Base-by-base conservation (phyloP, 2,329 filamentous ascomycete species). In the Fusarium denticulatum region DNA sequence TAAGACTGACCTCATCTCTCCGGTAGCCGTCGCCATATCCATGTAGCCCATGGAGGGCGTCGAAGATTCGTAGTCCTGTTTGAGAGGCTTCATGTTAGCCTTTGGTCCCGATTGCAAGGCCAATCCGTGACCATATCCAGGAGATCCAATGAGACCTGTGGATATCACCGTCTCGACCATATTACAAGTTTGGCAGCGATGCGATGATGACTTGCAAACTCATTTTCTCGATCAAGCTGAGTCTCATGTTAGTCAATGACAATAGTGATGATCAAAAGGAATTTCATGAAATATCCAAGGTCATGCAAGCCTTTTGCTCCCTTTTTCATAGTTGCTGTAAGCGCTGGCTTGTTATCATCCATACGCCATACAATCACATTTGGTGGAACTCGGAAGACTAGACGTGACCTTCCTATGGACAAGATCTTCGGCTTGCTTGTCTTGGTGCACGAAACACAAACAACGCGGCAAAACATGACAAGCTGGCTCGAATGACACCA, bases 11-110 rank as follows among this genome's bases (percentile, higher is more conserved):
- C 88, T 87, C 83, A 89, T 87, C 79, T 89, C 87, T 85, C 79
- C 81, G 37, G 83, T 79, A 76, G 85, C 83, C 58, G 84, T 81
- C 61, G 84, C 84, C 76, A 88, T 84, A 60, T 87, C 86, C 79
- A 88, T 84, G 78, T 88, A 89, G 76, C 88, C 86, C 79, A 89
- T 82, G 80, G 85, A 86, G 77, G 79, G 81, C 81, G 87, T 84
- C 81, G 87, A 86, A 80, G 86, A 83, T 81, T 88, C 85, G 82
- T 88, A 89, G 79, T 88, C 87, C 86, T 89, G 83, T 80, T 84
- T 76, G 73, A 80, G 71, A 64, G 71, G 71, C 57, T 62, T 61
- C 43, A 61, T 67, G 66, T 78, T 67, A 78, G 77, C 69, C 42
- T 53, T 69, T 67, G 65, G 56, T 45, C 46, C 40, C n/a, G 53